Evolutionary conservation across 192 early-diverging fungal species (phyloP).

Genomic region (Lunasporangiospora selenospora): DNA sequence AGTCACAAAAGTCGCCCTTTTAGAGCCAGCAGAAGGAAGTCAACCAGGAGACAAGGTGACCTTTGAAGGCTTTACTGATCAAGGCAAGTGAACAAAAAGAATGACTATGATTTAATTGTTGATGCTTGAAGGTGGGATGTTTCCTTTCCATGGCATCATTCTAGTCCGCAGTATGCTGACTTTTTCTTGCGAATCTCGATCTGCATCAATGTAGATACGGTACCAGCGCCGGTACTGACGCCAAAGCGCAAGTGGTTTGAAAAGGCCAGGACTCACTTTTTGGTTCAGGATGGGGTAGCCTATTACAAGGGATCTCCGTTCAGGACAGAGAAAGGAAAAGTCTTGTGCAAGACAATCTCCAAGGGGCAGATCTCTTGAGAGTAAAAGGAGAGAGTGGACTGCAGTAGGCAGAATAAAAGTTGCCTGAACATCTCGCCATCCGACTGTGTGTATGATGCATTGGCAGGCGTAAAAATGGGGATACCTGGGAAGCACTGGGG

Average conservation of each 20-base stretch:
- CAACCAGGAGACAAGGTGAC: slow-evolving; percentile 61
- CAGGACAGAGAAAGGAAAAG: slow-evolving; percentile 28
- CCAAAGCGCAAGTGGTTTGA: slow-evolving; percentile 50
- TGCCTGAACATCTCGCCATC: too few relatives aligned
- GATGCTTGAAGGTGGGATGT: background rate
- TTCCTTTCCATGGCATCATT: too few relatives aligned
- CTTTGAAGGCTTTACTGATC: slow-evolving; percentile 49
- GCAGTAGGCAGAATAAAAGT: too few relatives aligned
- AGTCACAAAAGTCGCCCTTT: slow-evolving; percentile 56
- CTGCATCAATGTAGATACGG: slow-evolving; percentile 8
- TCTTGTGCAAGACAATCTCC: slow-evolving; percentile 33
- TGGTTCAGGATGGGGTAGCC: slow-evolving; percentile 32
- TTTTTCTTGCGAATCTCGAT: background rate
- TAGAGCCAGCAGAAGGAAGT: slow-evolving; percentile 58
- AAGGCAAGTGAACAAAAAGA: slow-evolving; percentile 7
- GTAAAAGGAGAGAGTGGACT: too few relatives aligned
- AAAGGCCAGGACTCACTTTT: slow-evolving; percentile 28
- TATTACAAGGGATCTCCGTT: slow-evolving; percentile 46
- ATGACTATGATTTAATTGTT: background rate
- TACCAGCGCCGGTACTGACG: slow-evolving; percentile 29
- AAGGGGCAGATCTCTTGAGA: slow-evolving; percentile 40
- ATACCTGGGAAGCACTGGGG: too few relatives aligned
- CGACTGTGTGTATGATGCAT: too few relatives aligned
- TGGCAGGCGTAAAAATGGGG: too few relatives aligned
- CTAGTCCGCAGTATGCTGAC: too few relatives aligned